Percentiles rank a stretch among this genome's conserved stretches.
Evolutionary conservation across 768 basidiomycete genomes (phyloP).

Genomic region (Agaricus blazei): DNA sequence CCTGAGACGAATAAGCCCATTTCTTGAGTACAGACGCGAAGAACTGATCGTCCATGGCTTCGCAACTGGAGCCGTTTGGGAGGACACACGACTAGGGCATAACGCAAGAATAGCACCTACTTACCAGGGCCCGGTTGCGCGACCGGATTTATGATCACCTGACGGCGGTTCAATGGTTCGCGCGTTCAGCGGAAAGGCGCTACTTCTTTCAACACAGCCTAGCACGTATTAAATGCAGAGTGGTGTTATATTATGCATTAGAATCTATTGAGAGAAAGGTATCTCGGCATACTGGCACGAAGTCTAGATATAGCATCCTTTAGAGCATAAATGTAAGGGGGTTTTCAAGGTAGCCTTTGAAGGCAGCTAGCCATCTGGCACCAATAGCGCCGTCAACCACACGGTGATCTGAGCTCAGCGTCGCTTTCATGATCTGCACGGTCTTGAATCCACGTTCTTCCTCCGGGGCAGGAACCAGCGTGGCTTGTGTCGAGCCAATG

Average conservation of each 20-base stretch:
- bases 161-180: neutral
- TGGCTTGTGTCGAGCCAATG: constrained; percentile 83
- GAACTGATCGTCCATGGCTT: constrained; percentile 29
- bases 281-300: constrained; percentile 10
- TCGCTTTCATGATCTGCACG: constrained; percentile 90
- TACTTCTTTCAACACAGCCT: neutral
- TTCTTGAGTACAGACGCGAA: constrained; percentile 25
- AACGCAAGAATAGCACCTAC: neutral
- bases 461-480: constrained; percentile 80
- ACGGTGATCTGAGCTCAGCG: constrained; percentile 92
- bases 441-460: constrained; percentile 95
- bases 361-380: constrained; percentile 87
- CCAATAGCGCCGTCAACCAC: constrained; percentile 96
- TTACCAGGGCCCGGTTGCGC: neutral
- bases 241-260: constrained; percentile 13
- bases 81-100: neutral
- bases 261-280: constrained; percentile 7
- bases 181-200: too few relatives aligned
- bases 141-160: constrained; percentile 5
- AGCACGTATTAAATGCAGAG: neutral
- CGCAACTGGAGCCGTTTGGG: neutral
- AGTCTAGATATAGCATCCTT: constrained; percentile 16
- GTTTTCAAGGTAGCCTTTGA: constrained; percentile 96
- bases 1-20: constrained; percentile 32
- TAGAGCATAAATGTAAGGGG: constrained; percentile 95